Base-by-base conservation (phyloP, 2,329 filamentous ascomycete genomes). In the Pestalotiopsis sp. region DNA sequence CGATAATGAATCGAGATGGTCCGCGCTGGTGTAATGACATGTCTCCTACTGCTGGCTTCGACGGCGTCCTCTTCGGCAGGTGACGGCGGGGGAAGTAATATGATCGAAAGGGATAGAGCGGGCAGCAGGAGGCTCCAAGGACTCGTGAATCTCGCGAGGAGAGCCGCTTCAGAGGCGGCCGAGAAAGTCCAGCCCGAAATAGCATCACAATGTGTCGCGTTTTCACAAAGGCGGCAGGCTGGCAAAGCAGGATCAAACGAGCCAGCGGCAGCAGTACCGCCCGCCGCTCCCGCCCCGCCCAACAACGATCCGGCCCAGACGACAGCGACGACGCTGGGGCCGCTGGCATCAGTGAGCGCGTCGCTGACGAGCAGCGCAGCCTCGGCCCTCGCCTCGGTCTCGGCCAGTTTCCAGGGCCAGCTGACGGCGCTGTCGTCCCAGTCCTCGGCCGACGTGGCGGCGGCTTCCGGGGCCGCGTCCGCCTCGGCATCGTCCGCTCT, bases 1-100 rank as follows among this genome's bases (percentile, higher is more conserved):
- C n/a, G 31, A 14, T 36, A 20, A 62, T 62, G 58, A 63, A 12
- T 67, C 58, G 59, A 67, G 59, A 67, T 67, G 66, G 57, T 67
- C 39, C n/a, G 52, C 9, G 36, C 62, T 41, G 57, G 41, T 13
- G 39, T 56, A 39, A 23, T 52, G 14, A 52, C 59, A 38, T 62
- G 36, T n/a, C 23, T 67, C 12, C 20, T 67, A 11, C 41, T 52
- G 59, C 25, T 67, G 41, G 38, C 58, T 58, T 61, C 25, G 9
- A 20, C 23, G 12, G 52, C 59, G 20, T 27, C 23, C 7, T 39
- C 39, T n/a, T 56, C 20, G 23, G 57, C 57, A 62, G 38, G 36
- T 67, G 39, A 57, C 52, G 52, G 52, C 9, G 20, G 36, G 14
- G 64, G 27, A 4, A 25, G 23, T 36, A n/a, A 41, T 27, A 23